phyloP scores from a whole-genome alignment of 169 alveolate species.

The Plasmodium relictum region DNA sequence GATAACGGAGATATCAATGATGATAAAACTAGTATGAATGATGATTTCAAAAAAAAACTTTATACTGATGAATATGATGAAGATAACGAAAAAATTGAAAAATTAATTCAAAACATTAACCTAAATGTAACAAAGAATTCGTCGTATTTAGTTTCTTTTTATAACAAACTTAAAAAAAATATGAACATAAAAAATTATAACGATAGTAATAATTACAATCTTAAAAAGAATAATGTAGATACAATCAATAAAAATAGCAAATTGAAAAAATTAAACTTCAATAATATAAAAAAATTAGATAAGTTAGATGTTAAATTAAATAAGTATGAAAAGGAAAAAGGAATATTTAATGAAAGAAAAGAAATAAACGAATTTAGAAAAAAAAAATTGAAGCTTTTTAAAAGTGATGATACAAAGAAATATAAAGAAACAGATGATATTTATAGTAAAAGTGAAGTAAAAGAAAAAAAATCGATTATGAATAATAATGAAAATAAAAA shows the following conservation, averaged over 20 bases:
- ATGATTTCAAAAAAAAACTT: neutral
- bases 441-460: neutral
- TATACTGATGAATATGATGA: neutral
- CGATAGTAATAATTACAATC: neutral
- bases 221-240: neutral
- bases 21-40: neutral
- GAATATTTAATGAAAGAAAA: neutral
- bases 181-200: neutral
- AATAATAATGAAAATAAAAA: neutral
- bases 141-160: neutral
- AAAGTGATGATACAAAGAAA: neutral
- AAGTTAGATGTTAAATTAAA: neutral
- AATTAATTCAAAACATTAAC: slow-evolving; percentile 14
- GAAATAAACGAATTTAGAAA: neutral
- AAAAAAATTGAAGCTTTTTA: neutral
- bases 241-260: neutral
- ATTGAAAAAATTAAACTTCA: neutral
- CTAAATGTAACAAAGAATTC: slow-evolving; percentile 3
- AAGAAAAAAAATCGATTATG: neutral
- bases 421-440: neutral
- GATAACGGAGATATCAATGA: neutral
- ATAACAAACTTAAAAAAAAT: neutral
- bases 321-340: neutral
- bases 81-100: slow-evolving; percentile 13
- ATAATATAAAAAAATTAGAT: neutral